Base-by-base conservation (phyloP, 768 basidiomycete species). In the Candolleomyces efflorescens region DNA sequence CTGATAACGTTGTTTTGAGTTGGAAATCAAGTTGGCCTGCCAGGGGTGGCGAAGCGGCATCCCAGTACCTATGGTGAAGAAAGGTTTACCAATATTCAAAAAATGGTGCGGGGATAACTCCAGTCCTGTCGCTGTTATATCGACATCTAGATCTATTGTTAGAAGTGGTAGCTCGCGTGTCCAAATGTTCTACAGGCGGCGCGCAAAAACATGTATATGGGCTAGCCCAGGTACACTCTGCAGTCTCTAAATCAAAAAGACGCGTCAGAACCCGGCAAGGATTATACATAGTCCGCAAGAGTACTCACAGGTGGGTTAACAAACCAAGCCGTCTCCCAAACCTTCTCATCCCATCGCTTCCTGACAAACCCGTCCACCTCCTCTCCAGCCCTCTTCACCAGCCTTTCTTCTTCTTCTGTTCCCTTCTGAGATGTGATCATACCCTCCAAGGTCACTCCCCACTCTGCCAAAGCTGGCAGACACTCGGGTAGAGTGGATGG, bases 251-350 rank as follows among this genome's bases (percentile, higher is more conserved):
- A 54, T 38, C 44, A 4, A 32, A 38, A 55, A n/a, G 27, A 32
- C 7, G 32, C 23, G 39, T 23, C 39, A 53, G 45, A 24, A 20
- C 11, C 32, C 32, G 32, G 6, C 32, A 7, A 32, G 32, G 32
- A 32, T 32, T 11, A 32, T 22, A 6, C 15, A 23, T 11, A 2
- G 5, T 10, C n/a, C 18, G 2, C 26, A 43, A 17, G 20, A 56
- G 51, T 4, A 71, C 88, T 67, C 64, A 94, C 92, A 51, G 86
- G 89, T 44, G 92, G 92, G 66, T 94, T 94, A 44, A 92, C 87
- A 65, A 93, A 93, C 92, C 92, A 94, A 1, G 89, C 90, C 0
- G 90, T 91, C 71, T 94, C 92, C 91, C 90, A 94, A n/a, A 81
- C 79, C 4, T 65, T 68, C 65, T 91, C 89, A 17, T 65, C 63